A percentile compares a stretch with the other conserved stretches of the same genome.
phyloP scores from a whole-genome alignment of 495 filamentous ascomycete species.

The Letharia columbiana region DNA sequence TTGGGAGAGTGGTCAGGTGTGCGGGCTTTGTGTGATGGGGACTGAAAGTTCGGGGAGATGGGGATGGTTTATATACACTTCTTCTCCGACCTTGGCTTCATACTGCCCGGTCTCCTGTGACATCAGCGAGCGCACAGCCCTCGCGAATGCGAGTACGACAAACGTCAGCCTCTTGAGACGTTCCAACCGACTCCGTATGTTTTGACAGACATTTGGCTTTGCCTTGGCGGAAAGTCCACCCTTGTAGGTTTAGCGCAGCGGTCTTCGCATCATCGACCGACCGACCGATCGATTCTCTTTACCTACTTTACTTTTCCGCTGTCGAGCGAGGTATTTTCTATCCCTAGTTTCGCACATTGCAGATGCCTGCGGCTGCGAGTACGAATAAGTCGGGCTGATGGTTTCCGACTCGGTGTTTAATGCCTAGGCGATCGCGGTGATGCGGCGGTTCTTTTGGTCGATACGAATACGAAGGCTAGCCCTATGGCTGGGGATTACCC shows the following conservation, averaged over 20 bases:
- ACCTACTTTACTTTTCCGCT: too few relatives aligned
- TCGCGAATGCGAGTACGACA: neutral
- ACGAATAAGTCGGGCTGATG: neutral
- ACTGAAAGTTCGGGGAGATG: neutral
- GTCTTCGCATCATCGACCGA: neutral
- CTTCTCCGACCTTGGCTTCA: neutral
- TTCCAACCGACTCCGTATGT: too few relatives aligned
- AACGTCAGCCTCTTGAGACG: too few relatives aligned
- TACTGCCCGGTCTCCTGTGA: neutral
- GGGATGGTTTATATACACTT: constrained; percentile 12
- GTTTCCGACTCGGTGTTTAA: too few relatives aligned
- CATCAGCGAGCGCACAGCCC: neutral
- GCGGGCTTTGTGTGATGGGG: neutral
- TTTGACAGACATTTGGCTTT: too few relatives aligned
- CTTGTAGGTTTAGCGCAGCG: neutral
- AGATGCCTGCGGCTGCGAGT: neutral
- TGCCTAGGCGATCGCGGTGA: too few relatives aligned
- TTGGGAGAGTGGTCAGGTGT: neutral
- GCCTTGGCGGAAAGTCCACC: neutral
- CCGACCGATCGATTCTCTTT: neutral
- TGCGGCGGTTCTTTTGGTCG: too few relatives aligned
- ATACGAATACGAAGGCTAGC: neutral
- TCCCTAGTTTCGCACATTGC: neutral
- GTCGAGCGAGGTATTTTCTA: too few relatives aligned
- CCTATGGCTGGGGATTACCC: neutral